A percentile compares a stretch with the other conserved stretches of the same genome.
Conservation (phyloP, 441 rosid species). For the Arabidopsis lyrata region DNA sequence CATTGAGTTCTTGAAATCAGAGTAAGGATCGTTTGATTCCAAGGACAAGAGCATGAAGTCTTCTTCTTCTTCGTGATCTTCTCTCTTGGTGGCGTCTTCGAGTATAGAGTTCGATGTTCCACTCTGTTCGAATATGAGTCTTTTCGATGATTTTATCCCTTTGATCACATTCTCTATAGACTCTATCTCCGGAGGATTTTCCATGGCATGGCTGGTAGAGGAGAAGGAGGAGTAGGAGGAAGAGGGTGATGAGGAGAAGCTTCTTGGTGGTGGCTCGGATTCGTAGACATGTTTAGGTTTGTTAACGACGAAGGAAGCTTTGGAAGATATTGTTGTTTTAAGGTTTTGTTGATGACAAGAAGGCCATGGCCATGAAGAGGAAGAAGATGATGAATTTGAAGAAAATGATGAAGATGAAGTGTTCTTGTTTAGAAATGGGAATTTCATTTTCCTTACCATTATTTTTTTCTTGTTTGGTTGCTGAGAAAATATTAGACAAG, state of each 20-base stretch:
- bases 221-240: constrained; percentile 34
- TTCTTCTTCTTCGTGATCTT: constrained; percentile 38
- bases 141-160: constrained; percentile 49
- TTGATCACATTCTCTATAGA: constrained; percentile 57
- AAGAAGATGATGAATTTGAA: constrained; percentile 31
- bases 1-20: constrained; percentile 64
- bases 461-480: constrained; percentile 20
- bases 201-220: constrained; percentile 21
- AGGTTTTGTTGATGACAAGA: constrained; percentile 71
- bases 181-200: constrained; percentile 38
- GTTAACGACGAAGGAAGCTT: constrained; percentile 39
- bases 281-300: constrained; percentile 59
- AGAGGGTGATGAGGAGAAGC: constrained; percentile 51
- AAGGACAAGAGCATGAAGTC: constrained; percentile 57
- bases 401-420: constrained; percentile 30
- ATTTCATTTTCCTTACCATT: constrained; percentile 37
- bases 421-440: constrained; percentile 40
- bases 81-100: constrained; percentile 41
- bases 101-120: constrained; percentile 63
- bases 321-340: constrained; percentile 65
- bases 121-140: constrained; percentile 59
- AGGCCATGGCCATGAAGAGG: constrained; percentile 46
- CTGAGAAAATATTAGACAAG: constrained; percentile 37
- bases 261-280: constrained; percentile 46
- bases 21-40: constrained; percentile 63